Evolutionary conservation across 345 rosid species (phyloP).

Genomic region (Limnanthes douglasii): DNA sequence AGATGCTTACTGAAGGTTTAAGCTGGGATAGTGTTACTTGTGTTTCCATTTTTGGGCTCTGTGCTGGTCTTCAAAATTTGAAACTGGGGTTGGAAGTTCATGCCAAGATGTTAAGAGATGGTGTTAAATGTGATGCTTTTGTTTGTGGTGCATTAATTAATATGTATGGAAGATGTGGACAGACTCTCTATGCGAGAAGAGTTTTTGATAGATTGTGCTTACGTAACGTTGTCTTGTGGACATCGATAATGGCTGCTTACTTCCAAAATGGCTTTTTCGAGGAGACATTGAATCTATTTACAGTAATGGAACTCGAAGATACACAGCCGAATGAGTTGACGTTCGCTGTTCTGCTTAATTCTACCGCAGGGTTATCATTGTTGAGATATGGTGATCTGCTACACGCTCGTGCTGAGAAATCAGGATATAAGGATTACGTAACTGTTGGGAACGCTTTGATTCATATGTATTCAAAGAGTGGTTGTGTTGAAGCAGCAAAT

Average conservation of each 20-base stretch:
- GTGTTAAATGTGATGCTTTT: slow-evolving; percentile 18
- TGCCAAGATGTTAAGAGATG: slow-evolving; percentile 24
- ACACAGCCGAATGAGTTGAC: slow-evolving; percentile 56
- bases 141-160: slow-evolving; percentile 37
- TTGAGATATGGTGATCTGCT: slow-evolving; percentile 36
- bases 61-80: slow-evolving; percentile 35
- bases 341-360: slow-evolving; percentile 41
- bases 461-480: slow-evolving; percentile 58
- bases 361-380: slow-evolving; percentile 42
- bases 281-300: slow-evolving; percentile 45
- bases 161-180: slow-evolving; percentile 75
- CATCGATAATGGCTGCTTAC: slow-evolving; percentile 47
- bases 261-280: slow-evolving; percentile 57
- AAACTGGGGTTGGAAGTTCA: slow-evolving; percentile 49
- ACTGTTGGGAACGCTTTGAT: slow-evolving; percentile 57
- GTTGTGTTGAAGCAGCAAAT: slow-evolving; percentile 34
- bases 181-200: slow-evolving; percentile 23
- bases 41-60: slow-evolving; percentile 34
- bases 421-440: slow-evolving; percentile 35
- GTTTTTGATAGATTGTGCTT: slow-evolving; percentile 25
- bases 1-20: slow-evolving; percentile 18
- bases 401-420: slow-evolving; percentile 32
- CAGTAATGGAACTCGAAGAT: slow-evolving; percentile 23
- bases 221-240: slow-evolving; percentile 47
- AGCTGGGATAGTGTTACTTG: slow-evolving; percentile 45